Evolutionary conservation across 164 flowering plant genomes (phyloP).

Genomic region (Vitis rotundifolia): DNA sequence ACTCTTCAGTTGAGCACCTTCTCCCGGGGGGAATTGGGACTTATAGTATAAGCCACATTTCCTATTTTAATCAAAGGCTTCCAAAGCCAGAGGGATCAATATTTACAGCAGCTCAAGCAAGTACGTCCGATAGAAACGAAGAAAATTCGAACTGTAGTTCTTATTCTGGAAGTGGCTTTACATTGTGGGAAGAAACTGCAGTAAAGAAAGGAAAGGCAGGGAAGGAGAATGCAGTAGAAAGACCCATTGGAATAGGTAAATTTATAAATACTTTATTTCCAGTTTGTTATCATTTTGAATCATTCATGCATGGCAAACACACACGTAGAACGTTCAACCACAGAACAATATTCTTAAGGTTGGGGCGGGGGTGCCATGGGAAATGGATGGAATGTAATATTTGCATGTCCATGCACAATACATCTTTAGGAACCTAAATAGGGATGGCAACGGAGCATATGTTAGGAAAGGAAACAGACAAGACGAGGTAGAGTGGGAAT

Average conservation of each 20-base stretch:
- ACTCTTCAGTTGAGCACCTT: conserved; percentile 58
- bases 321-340: neutral
- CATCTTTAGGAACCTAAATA: neutral
- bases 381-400: neutral
- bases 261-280: neutral
- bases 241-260: conserved; percentile 50
- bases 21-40: conserved; percentile 97
- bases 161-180: conserved; percentile 67
- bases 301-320: neutral
- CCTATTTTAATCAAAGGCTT: conserved; percentile 44
- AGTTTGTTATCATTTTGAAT: neutral
- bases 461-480: no score
- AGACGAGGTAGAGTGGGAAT: no score
- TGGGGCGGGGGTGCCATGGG: neutral
- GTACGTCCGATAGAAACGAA: conserved; percentile 51
- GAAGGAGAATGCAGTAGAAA: conserved; percentile 58
- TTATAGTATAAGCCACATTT: conserved; percentile 75
- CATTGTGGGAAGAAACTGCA: conserved; percentile 81
- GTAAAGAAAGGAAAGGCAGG: conserved; percentile 59
- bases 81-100: conserved; percentile 60
- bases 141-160: conserved; percentile 64
- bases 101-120: conserved; percentile 35
- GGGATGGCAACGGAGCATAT: no score
- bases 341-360: neutral
- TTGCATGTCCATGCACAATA: neutral